Conservation (phyloP, 2,329 filamentous ascomycete genomes). For the Onygenales sp. region DNA sequence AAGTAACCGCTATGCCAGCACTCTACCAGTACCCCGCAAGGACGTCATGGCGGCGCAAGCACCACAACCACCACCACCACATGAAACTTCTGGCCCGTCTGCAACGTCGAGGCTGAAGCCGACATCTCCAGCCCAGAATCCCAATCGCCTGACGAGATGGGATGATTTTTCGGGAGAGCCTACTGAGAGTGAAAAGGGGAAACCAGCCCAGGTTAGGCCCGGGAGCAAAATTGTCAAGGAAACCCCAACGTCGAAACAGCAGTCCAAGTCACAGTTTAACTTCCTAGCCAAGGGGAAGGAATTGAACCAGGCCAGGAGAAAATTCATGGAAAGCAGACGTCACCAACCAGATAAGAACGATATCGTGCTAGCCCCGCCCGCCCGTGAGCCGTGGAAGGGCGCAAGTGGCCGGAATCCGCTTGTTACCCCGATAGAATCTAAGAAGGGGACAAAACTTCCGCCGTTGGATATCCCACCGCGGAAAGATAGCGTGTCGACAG, state of each 20-base stretch:
- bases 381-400: conserved; percentile 55
- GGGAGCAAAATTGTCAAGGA: conserved; percentile 24
- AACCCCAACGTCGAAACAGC: conserved; percentile 16
- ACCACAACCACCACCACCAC: conserved; percentile 10
- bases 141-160: conserved; percentile 36
- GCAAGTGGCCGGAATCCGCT: conserved; percentile 59
- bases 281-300: conserved; percentile 27
- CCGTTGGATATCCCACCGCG: conserved; percentile 29
- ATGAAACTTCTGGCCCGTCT: conserved; percentile 5
- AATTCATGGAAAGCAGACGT: conserved; percentile 22
- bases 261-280: conserved; percentile 19
- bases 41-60: conserved; percentile 16
- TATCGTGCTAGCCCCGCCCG: conserved; percentile 40
- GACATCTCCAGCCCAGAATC: conserved; percentile 10
- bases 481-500: neutral
- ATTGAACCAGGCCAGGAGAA: conserved; percentile 28
- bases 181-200: conserved; percentile 47
- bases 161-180: conserved; percentile 59
- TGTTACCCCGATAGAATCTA: conserved; percentile 56
- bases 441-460: conserved; percentile 51
- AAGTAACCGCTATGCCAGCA: conserved; percentile 16
- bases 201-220: conserved; percentile 48
- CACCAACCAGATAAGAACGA: conserved; percentile 15
- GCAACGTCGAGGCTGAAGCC: conserved; percentile 10
- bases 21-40: conserved; percentile 20